phyloP scores from a whole-genome alignment of 2,329 filamentous ascomycete species.

The Dactylellina leptospora region DNA sequence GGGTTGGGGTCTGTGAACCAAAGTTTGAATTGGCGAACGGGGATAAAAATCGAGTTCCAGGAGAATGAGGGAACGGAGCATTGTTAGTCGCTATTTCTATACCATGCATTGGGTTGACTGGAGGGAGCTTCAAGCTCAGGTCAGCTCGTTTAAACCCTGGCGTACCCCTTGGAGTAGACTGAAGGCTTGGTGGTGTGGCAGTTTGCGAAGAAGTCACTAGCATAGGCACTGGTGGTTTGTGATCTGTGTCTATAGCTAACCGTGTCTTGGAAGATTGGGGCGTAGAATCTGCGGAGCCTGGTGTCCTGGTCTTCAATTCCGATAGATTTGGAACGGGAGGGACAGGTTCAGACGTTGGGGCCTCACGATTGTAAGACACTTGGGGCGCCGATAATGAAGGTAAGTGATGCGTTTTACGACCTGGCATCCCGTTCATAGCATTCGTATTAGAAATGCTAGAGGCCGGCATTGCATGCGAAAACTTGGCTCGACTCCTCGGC shows the following conservation, averaged over 20 bases:
- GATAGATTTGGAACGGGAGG: slow-evolving; percentile 43
- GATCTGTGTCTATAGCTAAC: slow-evolving; percentile 27
- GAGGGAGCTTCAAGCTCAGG: slow-evolving; percentile 44
- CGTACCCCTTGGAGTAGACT: slow-evolving; percentile 38
- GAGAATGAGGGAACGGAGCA: slow-evolving; percentile 42
- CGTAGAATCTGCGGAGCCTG: slow-evolving; percentile 36
- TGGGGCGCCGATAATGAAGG: slow-evolving; percentile 39
- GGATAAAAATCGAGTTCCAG: slow-evolving; percentile 39
- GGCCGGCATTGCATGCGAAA: slow-evolving; percentile 41
- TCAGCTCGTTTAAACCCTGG: slow-evolving; percentile 48
- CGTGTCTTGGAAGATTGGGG: slow-evolving; percentile 34
- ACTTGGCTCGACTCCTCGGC: slow-evolving; percentile 35
- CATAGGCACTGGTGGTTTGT: slow-evolving; percentile 39
- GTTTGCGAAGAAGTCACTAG: slow-evolving; percentile 23
- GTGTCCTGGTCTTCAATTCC: slow-evolving; percentile 27
- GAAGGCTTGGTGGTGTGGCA: slow-evolving; percentile 30
- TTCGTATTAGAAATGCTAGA: slow-evolving; percentile 44
- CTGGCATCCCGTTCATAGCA: slow-evolving; percentile 29
- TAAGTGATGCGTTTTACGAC: slow-evolving; percentile 43
- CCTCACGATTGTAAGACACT: slow-evolving; percentile 47
- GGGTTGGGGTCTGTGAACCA: slow-evolving; percentile 46
- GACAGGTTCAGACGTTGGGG: slow-evolving; percentile 36
- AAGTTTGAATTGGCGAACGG: slow-evolving; percentile 41
- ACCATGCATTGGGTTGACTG: slow-evolving; percentile 36
- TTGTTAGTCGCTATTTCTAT: slow-evolving; percentile 44